These are phyloP conservation scores for Leccinum imitatum DNA, from an alignment of 768 basidiomycete genomes.

Conservation along the genomic window DNA sequence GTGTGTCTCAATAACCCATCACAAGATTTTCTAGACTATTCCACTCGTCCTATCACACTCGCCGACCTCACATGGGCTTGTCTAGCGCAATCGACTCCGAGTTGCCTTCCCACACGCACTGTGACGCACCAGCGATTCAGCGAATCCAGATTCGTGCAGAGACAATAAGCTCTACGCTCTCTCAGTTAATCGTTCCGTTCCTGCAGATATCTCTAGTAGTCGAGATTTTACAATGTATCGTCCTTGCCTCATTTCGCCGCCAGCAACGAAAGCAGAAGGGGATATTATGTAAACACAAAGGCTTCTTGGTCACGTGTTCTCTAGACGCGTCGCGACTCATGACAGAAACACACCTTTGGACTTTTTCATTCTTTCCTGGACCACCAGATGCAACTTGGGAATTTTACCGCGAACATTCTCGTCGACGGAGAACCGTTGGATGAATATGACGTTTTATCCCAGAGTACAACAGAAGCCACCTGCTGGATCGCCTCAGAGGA, in stretches of 20 bases:
- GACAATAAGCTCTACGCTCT: no score
- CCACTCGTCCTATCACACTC: no score
- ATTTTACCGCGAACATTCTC: neutral
- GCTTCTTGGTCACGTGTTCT: slow-evolving; percentile 54
- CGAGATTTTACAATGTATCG: slow-evolving; percentile 49
- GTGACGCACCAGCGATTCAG: no score
- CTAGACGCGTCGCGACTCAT: slow-evolving; percentile 20
- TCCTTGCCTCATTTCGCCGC: slow-evolving; percentile 27
- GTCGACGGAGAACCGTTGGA: neutral
- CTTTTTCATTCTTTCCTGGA: neutral
- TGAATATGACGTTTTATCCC: neutral
- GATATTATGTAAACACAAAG: slow-evolving; percentile 41
- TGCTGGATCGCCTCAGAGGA: neutral
- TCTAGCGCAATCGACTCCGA: no score
- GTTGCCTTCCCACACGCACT: no score
- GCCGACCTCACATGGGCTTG: no score
- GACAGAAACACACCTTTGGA: neutral
- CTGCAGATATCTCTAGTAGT: slow-evolving; percentile 20
- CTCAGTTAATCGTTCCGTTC: no score
- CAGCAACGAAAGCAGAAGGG: no score
- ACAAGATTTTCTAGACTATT: no score
- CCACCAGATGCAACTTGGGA: neutral
- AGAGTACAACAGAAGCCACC: neutral
- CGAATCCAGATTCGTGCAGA: no score
- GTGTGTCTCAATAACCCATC: no score